Percentiles rank a stretch among this genome's conserved stretches.
Evolutionary conservation across 179 eudicot species (phyloP).

Genomic region (Sideroxylon spinosum): DNA sequence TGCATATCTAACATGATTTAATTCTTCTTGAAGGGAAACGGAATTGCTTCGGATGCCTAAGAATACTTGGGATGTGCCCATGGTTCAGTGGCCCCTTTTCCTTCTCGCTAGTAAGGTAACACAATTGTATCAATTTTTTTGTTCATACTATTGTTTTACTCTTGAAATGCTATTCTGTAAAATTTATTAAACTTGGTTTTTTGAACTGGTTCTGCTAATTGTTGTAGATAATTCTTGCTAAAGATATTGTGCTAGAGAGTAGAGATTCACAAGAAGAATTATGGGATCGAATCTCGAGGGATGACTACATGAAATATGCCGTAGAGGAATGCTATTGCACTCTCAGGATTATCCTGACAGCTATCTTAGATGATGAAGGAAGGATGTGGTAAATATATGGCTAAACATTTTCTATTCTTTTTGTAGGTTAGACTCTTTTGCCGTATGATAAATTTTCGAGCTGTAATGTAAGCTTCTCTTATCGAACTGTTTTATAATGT

Average conservation of each 20-base stretch:
- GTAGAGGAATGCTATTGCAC: conserved; percentile 76
- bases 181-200: neutral
- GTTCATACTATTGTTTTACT: neutral
- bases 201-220: neutral
- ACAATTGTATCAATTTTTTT: neutral
- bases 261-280: conserved; percentile 75
- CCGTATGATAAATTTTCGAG: neutral
- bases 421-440: neutral
- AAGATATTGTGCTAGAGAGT: conserved; percentile 80
- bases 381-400: conserved; percentile 65
- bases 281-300: conserved; percentile 85
- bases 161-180: neutral
- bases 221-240: conserved; percentile 78
- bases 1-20: neutral
- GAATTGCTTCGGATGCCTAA: conserved; percentile 93
- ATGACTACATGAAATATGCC: conserved; percentile 96
- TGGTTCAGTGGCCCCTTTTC: conserved; percentile 99
- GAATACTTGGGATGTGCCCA: conserved; percentile 66
- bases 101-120: conserved; percentile 97
- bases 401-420: conserved; percentile 3
- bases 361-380: conserved; percentile 81
- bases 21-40: conserved; percentile 57
- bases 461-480: neutral
- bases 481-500: conserved; percentile 9
- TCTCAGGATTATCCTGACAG: conserved; percentile 60